Evolutionary conservation across 2,329 filamentous ascomycete genomes (phyloP).

Genomic region (Xylaria arbuscula): DNA sequence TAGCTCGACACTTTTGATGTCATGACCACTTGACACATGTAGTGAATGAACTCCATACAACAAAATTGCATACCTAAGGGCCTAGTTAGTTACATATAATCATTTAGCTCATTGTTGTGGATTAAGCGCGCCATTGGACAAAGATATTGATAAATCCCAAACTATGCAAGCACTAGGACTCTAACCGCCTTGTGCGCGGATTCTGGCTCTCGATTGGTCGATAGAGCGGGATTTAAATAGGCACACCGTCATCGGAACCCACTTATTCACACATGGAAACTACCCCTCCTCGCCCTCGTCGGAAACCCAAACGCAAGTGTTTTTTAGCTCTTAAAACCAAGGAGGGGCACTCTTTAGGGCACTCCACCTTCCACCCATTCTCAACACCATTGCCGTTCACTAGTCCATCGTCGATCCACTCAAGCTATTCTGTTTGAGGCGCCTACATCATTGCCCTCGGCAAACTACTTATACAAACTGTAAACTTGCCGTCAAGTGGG

Average conservation of each 20-base stretch:
- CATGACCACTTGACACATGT: constrained; percentile 11
- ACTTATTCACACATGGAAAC: constrained; percentile 17
- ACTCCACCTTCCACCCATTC: constrained; percentile 31
- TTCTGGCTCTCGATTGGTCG: constrained; percentile 23
- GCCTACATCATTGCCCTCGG: constrained; percentile 8
- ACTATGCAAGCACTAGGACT: neutral
- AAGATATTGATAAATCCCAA: neutral
- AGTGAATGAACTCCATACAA: neutral
- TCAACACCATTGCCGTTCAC: constrained; percentile 28
- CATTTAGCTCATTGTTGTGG: neutral
- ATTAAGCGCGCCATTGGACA: neutral
- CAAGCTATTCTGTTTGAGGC: constrained; percentile 23
- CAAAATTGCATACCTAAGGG: neutral
- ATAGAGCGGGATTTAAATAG: constrained; percentile 34
- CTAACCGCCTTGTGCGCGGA: constrained; percentile 26
- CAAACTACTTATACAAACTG: constrained; percentile 4
- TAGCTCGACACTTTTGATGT: constrained; percentile 9
- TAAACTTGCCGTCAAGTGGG: constrained; percentile 3
- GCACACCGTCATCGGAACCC: constrained; percentile 20
- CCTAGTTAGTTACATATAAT: constrained; percentile 1
- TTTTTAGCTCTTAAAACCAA: constrained; percentile 28
- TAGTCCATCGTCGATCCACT: constrained; percentile 38
- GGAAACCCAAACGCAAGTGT: constrained; percentile 25
- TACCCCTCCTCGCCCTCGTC: constrained; percentile 30
- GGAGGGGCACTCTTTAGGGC: constrained; percentile 36